Evolutionary conservation across 2,329 filamentous ascomycete species (phyloP), one percentile per base, ranked within the genome.

Genomic region (Fusarium coffeatum): DNA sequence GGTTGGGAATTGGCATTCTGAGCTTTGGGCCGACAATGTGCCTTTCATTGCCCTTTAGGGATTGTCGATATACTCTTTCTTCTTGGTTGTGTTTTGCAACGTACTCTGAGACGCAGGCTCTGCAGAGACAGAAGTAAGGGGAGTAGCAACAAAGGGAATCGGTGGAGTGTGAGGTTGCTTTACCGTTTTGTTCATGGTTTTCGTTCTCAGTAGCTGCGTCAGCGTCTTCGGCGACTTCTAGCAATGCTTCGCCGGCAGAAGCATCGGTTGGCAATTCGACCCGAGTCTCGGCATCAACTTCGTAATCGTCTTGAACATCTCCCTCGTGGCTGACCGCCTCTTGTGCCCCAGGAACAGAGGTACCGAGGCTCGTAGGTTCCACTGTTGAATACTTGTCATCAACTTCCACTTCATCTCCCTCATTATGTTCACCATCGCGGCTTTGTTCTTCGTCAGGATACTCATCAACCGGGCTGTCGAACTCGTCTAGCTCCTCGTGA

Each of bases 391-490:
- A 64, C 28, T 73, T 68, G n/a, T 71, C 65, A 15, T 55, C 65
- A 37, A 59, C 65, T 30, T 72, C 55, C 25, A 58, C 56, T 18
- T 60, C 59, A 27, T 64, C 46, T 40, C 22, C 32, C 41, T 72
- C 61, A 27, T 60, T 47, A 40, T 68, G 47, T 11, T 66, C 67
- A 49, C 72, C 59, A 37, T 74, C 72, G 22, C 48, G 12, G 18
- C 9, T 42, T 25, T 53, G 34, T 27, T 20, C 34, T 23, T 53
- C 63, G 27, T 59, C 55, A 34, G 68, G 47, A 8, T 67, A 65
- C 48, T 72, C 62, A 37, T 74, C 74, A 59, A 59, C 42, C 55
- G 66, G 64, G 63, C 75, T 76, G 61, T 77, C 67, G 32, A 73
- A 71, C 18, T 65, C 71, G 30, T 77, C 73, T 20, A 75, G 57